Evolutionary conservation across 257 asterid species (phyloP).

Genomic region (Solanum sejunctum): DNA sequence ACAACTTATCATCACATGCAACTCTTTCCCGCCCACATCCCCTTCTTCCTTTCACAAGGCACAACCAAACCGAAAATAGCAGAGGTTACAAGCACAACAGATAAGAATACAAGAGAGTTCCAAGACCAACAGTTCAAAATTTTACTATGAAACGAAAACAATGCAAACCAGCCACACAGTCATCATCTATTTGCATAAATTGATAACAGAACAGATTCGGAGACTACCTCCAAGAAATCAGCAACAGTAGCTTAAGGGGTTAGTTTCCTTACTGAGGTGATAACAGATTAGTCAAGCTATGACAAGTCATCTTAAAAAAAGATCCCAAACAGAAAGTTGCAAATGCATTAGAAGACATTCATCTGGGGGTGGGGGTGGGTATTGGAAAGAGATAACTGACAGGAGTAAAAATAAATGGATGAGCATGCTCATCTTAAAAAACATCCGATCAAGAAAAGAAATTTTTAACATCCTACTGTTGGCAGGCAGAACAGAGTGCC

Average conservation of each 20-base stretch:
- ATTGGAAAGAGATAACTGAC: not conserved
- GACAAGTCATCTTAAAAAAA: not conserved
- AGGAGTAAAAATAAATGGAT: not conserved
- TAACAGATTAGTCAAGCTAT: not conserved
- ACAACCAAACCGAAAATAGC: not conserved
- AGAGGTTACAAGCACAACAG: not conserved
- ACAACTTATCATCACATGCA: not conserved
- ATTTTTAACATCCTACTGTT: conserved; percentile 34
- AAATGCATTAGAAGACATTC: not conserved
- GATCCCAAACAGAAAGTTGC: not conserved
- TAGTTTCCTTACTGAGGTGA: not conserved
- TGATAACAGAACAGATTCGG: not conserved
- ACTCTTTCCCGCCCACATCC: not conserved
- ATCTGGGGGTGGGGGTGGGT: not conserved
- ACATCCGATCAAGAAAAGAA: not conserved
- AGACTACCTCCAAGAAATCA: not conserved
- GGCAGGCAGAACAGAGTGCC: conserved; percentile 19
- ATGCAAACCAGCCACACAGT: not conserved
- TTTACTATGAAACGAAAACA: not conserved
- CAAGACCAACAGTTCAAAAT: not conserved
- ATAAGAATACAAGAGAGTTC: not conserved
- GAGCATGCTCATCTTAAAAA: not conserved
- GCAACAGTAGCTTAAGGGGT: not conserved
- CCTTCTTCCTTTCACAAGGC: not conserved
- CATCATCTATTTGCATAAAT: not conserved